Base-by-base conservation (phyloP, 1,284 basidiomycete genomes). In the Malassezia arunalokei region DNA sequence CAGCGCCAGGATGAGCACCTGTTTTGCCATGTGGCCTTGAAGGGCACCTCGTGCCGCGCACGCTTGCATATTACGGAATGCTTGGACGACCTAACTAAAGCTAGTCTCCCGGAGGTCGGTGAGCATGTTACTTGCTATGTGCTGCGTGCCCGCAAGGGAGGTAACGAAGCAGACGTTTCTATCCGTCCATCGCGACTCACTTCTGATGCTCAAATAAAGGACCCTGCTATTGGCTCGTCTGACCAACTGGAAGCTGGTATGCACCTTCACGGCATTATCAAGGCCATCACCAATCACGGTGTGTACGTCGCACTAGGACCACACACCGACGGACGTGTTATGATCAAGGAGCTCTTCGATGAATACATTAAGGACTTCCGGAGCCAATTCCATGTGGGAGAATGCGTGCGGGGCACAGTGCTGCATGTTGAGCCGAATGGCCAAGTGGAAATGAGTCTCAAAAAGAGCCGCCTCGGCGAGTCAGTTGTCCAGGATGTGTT, bases 281-380 rank as follows among this genome's bases (percentile, higher is more conserved):
- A 89, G 76, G 85, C 82, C 59, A 78, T 96, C 40, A 80, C 83
- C 17, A 84, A 88, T 45, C 59, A 64, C 24, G 92, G 92, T 12
- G 73, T 98, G n/a, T 96, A 94, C 66, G 87, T 98, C 4, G 81
- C 82, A 37, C 75, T 98, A 20, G 88, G 87, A 14, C 80, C 84
- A 44, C 80, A 80, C 43, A 76, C 94, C 31, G 87, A 89, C 65
- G 91, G 86, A 48, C 82, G 92, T 20, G 84, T 96, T 24, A 89
- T 92, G 75, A 96, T 96, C 72, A 84, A 82, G 71, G 88, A 95
- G 75, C 79, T 94, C 11, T 68, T 69, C 31, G 70, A 73, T 55
- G 61, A 30, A 87, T 92, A 72, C 85, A 91, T 73, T 83, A 92
- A 95, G 75, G 91, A 96, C 48, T 98, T 92, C 91, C 85, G 91